A percentile compares a stretch with the other conserved stretches of the same genome.
These are phyloP conservation scores for Bruguiera gymnorhiza DNA, from an alignment of 345 rosid genomes.

Conservation along the genomic window DNA sequence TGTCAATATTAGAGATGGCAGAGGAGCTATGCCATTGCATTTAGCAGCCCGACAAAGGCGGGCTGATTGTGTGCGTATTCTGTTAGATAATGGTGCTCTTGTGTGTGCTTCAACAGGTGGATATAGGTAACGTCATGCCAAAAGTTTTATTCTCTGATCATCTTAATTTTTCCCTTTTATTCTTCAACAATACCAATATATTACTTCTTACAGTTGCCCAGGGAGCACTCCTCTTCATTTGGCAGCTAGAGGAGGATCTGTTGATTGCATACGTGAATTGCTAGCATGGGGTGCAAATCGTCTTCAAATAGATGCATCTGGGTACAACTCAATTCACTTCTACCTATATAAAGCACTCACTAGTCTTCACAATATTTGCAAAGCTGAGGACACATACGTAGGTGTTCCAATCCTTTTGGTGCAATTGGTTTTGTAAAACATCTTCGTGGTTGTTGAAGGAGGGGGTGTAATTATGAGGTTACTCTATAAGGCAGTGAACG, in stretches of 20 bases:
- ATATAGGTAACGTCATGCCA: conserved; percentile 56
- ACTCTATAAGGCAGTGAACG: too few relatives aligned
- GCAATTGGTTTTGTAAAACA: too few relatives aligned
- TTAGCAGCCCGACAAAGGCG: conserved; percentile 86
- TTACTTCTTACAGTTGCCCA: conserved; percentile 47
- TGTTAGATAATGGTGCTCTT: conserved; percentile 81
- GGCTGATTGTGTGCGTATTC: conserved; percentile 72
- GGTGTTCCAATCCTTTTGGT: too few relatives aligned
- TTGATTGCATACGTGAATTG: conserved; percentile 78
- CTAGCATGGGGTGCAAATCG: conserved; percentile 99
- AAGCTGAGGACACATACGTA: too few relatives aligned
- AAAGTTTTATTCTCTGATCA: background rate
- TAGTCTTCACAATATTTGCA: background rate
- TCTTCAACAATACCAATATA: conserved; percentile 12
- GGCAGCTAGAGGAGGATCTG: conserved; percentile 94
- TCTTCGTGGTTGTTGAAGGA: too few relatives aligned
- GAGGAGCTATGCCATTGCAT: conserved; percentile 93
- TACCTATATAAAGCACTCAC: background rate
- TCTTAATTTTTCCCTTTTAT: background rate
- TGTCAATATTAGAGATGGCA: conserved; percentile 83
- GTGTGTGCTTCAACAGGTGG: conserved; percentile 88
- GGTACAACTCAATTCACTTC: conserved; percentile 39
- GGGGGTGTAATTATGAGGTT: too few relatives aligned
- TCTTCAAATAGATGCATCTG: conserved; percentile 84
- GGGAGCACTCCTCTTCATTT: conserved; percentile 97